Evolutionary conservation across 2,329 filamentous ascomycete genomes (phyloP).

Genomic region (Daldinia sp.): DNA sequence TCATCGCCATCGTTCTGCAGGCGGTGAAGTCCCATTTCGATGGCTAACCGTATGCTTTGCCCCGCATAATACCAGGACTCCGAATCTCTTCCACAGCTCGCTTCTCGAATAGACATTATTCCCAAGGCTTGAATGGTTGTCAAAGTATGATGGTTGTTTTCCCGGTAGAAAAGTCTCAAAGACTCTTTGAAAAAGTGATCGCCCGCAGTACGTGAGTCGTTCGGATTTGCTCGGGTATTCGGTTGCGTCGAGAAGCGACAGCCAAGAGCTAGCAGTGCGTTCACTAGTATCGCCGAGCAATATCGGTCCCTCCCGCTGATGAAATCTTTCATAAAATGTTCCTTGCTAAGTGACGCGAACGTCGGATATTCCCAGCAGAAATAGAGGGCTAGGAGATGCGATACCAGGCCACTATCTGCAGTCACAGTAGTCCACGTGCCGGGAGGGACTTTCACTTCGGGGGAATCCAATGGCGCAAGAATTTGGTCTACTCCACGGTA

Average conservation of each 20-base stretch:
- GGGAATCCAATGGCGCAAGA: constrained; percentile 59
- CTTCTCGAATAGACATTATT: constrained; percentile 81
- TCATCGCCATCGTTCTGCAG: constrained; percentile 62
- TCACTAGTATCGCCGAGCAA: constrained; percentile 76
- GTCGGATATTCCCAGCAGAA: constrained; percentile 84
- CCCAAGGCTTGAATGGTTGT: constrained; percentile 81
- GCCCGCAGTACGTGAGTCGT: constrained; percentile 73
- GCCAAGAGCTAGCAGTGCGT: constrained; percentile 73
- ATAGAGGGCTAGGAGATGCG: constrained; percentile 74
- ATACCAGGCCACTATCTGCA: constrained; percentile 67
- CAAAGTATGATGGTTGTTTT: constrained; percentile 69
- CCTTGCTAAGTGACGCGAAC: constrained; percentile 78
- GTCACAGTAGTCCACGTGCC: constrained; percentile 73
- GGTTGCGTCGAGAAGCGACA: constrained; percentile 76
- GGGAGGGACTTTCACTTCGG: constrained; percentile 58
- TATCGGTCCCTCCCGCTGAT: constrained; percentile 69
- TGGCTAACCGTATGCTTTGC: constrained; percentile 76
- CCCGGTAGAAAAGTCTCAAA: constrained; percentile 68
- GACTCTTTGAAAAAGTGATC: constrained; percentile 81
- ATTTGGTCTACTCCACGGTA: constrained; percentile 62
- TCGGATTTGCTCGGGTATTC: constrained; percentile 71
- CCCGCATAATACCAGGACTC: constrained; percentile 80
- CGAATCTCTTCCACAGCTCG: constrained; percentile 77
- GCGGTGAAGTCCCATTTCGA: constrained; percentile 78
- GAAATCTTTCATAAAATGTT: constrained; percentile 77